Evolutionary conservation across 768 basidiomycete genomes (phyloP).

Genomic region (Auriculariales sp.): DNA sequence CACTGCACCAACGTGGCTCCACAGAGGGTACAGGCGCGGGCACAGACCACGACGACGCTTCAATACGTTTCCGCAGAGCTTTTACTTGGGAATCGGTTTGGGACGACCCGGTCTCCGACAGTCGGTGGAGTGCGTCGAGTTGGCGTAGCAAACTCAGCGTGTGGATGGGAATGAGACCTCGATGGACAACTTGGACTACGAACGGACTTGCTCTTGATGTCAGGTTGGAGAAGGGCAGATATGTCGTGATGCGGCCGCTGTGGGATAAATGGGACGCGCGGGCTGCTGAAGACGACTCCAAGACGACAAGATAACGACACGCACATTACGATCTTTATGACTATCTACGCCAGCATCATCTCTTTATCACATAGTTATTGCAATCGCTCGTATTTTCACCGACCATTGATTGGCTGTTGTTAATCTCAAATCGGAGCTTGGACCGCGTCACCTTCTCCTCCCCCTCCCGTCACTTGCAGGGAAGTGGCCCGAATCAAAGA

Average conservation of each 20-base stretch:
- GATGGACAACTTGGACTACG: constrained; percentile 38
- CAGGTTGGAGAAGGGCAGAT: constrained; percentile 37
- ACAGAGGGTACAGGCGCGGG: constrained; percentile 54
- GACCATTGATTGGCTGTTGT: too few relatives aligned
- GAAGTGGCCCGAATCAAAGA: too few relatives aligned
- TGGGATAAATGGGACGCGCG: too few relatives aligned
- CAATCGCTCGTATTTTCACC: too few relatives aligned
- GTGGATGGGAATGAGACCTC: constrained; percentile 55
- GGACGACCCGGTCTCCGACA: constrained; percentile 32
- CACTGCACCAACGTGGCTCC: constrained; percentile 34
- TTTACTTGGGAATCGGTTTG: constrained; percentile 63
- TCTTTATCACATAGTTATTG: too few relatives aligned
- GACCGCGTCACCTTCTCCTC: too few relatives aligned
- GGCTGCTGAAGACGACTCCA: too few relatives aligned
- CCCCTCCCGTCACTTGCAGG: too few relatives aligned
- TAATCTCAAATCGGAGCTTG: too few relatives aligned
- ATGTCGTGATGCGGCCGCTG: constrained; percentile 29
- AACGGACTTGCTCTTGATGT: constrained; percentile 50
- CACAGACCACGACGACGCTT: constrained; percentile 52
- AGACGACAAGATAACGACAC: too few relatives aligned
- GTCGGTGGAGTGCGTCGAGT: constrained; percentile 21
- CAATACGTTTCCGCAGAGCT: constrained; percentile 42
- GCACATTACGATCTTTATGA: too few relatives aligned
- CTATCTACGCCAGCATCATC: too few relatives aligned
- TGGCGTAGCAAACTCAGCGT: constrained; percentile 40